These are phyloP conservation scores for Sisymbrium altissimum DNA, from an alignment of 345 rosid species.

Conservation along the genomic window DNA sequence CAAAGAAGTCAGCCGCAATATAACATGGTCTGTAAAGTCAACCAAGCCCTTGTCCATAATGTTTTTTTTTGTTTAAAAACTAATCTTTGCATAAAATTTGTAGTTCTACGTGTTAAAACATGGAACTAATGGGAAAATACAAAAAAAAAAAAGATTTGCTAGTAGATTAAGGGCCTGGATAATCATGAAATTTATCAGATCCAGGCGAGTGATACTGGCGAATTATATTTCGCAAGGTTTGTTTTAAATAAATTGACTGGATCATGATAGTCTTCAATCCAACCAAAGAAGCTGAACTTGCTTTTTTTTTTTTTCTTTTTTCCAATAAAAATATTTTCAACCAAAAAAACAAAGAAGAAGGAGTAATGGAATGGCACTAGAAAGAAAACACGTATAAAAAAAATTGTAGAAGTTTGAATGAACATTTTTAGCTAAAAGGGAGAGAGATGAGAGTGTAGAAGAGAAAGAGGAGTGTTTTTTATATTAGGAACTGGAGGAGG, in stretches of 20 bases:
- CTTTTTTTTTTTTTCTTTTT: neutral
- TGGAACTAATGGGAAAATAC: too few relatives aligned
- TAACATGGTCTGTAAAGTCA: too few relatives aligned
- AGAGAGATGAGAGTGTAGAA: neutral
- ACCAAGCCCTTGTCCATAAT: too few relatives aligned
- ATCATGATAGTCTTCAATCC: neutral
- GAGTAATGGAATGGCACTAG: neutral
- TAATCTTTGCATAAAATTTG: too few relatives aligned
- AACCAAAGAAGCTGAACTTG: conserved; percentile 37
- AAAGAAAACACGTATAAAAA: too few relatives aligned
- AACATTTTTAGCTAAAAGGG: too few relatives aligned
- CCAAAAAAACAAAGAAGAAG: neutral
- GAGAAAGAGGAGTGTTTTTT: neutral
- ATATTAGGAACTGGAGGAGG: neutral
- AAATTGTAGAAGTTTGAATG: neutral
- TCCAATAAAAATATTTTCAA: neutral
- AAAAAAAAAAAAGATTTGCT: neutral
- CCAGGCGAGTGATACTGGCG: conserved; percentile 39
- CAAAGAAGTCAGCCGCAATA: too few relatives aligned
- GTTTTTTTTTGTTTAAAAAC: too few relatives aligned
- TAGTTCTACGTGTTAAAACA: too few relatives aligned
- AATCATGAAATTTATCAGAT: conserved; percentile 27
- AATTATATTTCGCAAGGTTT: conserved; percentile 29
- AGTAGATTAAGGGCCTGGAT: conserved; percentile 36
- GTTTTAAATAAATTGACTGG: conserved; percentile 16